Percentiles rank a stretch among this genome's conserved stretches.
Evolutionary conservation across 768 basidiomycete species (phyloP).

Genomic region (Aureoboletus auriporus): DNA sequence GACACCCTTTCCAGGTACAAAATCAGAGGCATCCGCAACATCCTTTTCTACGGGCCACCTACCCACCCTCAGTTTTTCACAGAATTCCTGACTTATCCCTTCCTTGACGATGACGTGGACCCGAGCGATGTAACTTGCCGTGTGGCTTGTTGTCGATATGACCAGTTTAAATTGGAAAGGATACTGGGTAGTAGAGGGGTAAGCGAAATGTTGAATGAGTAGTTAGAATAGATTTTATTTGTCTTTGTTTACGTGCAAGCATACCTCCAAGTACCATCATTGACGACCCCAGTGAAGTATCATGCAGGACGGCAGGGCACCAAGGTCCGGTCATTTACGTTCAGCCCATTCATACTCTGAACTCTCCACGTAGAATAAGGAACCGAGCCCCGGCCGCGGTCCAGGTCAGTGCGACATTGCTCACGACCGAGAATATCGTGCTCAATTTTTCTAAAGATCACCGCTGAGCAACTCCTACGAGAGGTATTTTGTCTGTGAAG

Average conservation of each 20-base stretch:
- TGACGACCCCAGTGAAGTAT: not conserved
- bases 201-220: constrained; percentile 12
- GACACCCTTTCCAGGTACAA: constrained; percentile 62
- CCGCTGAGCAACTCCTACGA: constrained; percentile 94
- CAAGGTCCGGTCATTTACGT: constrained; percentile 45
- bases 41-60: constrained; percentile 91
- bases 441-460: constrained; percentile 60
- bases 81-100: constrained; percentile 86
- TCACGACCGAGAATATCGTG: not conserved
- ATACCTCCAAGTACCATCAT: not conserved
- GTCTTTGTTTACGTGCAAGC: constrained; percentile 10
- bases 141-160: constrained; percentile 84
- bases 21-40: constrained; percentile 86
- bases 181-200: constrained; percentile 39
- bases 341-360: not conserved
- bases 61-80: constrained; percentile 90
- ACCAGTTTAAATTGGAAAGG: constrained; percentile 83
- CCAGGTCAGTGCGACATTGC: constrained; percentile 51
- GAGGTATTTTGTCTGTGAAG: constrained; percentile 50
- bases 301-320: constrained; percentile 82
- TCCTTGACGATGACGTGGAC: constrained; percentile 88
- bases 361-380: constrained; percentile 64
- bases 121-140: constrained; percentile 78
- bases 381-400: constrained; percentile 94
- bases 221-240: constrained; percentile 4